A percentile compares a stretch with the other conserved stretches of the same genome.
Evolutionary conservation across 2,329 filamentous ascomycete genomes (phyloP).

Genomic region (Leptographium flavum): DNA sequence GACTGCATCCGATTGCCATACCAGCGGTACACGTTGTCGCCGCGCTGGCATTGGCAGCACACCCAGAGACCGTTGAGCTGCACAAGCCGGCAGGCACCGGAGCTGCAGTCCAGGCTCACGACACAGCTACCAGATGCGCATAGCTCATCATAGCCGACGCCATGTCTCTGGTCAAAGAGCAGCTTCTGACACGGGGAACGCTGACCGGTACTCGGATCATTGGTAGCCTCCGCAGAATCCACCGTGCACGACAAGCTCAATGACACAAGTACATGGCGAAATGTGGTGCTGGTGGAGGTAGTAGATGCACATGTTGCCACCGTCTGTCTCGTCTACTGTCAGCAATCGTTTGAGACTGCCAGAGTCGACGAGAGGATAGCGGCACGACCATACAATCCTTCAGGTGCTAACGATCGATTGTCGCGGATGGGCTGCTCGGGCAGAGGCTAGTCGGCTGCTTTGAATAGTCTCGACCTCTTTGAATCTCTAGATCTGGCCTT

Average conservation of each 20-base stretch:
- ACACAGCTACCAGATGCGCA: constrained; percentile 32
- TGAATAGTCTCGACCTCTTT: no score
- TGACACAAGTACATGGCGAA: constrained; percentile 6
- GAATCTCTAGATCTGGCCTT: no score
- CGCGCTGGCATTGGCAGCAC: constrained; percentile 34
- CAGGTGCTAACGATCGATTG: no score
- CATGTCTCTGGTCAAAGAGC: constrained; percentile 18
- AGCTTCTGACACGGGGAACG: constrained; percentile 17
- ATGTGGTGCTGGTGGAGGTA: constrained; percentile 34
- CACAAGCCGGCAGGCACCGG: constrained; percentile 32
- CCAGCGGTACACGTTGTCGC: constrained; percentile 29
- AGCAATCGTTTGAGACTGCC: no score
- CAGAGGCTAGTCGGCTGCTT: no score
- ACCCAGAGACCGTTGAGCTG: constrained; percentile 33
- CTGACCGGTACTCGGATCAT: constrained; percentile 5
- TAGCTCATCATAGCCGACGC: constrained; percentile 25
- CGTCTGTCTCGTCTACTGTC: neutral
- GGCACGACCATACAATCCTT: no score
- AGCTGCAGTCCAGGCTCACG: constrained; percentile 28
- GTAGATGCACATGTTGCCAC: constrained; percentile 32
- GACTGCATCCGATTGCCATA: constrained; percentile 30
- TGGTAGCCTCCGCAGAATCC: constrained; percentile 10
- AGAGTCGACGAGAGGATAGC: no score
- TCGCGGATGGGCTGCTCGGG: no score
- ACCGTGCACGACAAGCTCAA: constrained; percentile 12